A percentile compares a stretch with the other conserved stretches of the same genome.
These are phyloP conservation scores for Dothistroma pini DNA, from an alignment of 2,329 filamentous ascomycete genomes.

Conservation along the genomic window DNA sequence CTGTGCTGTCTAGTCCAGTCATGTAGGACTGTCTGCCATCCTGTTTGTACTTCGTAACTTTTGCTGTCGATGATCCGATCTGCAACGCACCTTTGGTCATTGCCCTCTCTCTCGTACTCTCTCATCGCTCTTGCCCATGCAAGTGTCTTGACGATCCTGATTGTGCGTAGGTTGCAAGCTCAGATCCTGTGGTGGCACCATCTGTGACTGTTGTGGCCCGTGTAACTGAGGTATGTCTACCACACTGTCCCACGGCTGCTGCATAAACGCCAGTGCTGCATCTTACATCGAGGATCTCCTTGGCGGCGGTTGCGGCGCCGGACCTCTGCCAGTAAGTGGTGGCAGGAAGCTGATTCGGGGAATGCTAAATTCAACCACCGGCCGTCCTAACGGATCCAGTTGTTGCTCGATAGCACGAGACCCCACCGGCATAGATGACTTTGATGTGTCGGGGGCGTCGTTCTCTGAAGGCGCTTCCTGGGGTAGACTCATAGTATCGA, in stretches of 20 bases:
- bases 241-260: not conserved
- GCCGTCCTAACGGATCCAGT: not conserved
- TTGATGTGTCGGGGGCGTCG: not conserved
- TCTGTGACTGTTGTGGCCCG: not conserved
- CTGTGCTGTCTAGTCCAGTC: not conserved
- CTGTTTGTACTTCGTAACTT: not conserved
- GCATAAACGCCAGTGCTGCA: not conserved
- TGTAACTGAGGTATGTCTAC: not conserved
- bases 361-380: conserved; percentile 6
- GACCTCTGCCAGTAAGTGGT: conserved; percentile 10
- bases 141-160: not conserved
- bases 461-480: too few relatives aligned
- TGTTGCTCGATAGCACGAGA: not conserved
- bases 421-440: not conserved
- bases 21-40: not conserved
- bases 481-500: not conserved
- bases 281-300: conserved; percentile 2
- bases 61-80: not conserved
- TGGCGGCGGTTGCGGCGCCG: conserved; percentile 3
- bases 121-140: not conserved
- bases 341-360: conserved; percentile 11
- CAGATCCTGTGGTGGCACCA: not conserved
- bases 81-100: not conserved
- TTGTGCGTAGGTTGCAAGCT: not conserved
- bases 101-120: too few relatives aligned